phyloP scores from a whole-genome alignment of 163 green algal species.

The Chlorella variabilis region DNA sequence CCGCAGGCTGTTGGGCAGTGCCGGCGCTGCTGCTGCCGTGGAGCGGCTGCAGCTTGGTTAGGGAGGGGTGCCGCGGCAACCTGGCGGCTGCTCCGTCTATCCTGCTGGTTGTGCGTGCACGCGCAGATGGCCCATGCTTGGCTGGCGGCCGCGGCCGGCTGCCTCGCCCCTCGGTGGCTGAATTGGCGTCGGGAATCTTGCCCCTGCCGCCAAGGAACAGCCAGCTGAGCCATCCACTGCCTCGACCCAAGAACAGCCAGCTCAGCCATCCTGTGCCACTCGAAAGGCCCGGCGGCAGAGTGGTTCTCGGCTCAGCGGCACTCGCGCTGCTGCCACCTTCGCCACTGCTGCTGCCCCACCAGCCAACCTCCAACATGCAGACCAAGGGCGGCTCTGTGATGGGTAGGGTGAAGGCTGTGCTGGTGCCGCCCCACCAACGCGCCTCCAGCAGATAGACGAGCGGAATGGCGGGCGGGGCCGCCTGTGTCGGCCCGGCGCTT shows the following conservation, averaged over 20 bases:
- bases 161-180: not conserved
- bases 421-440: no score
- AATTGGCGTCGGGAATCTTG: no score
- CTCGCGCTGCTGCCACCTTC: not conserved
- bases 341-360: not conserved
- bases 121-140: not conserved
- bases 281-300: no score
- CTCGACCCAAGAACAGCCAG: no score
- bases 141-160: not conserved
- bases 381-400: not conserved
- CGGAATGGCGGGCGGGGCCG: no score
- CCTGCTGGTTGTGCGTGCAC: not conserved
- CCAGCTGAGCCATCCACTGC: constrained; percentile 23
- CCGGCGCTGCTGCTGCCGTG: not conserved
- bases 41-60: constrained; percentile 13
- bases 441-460: no score
- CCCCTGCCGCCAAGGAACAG: not conserved
- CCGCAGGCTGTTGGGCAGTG: not conserved
- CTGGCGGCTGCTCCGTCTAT: not conserved
- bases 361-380: not conserved
- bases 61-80: not conserved
- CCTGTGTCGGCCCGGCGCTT: no score
- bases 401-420: no score
- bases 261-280: no score
- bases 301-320: no score